Conservation (phyloP, 2,329 filamentous ascomycete species). For the Exophiala viscosa region DNA sequence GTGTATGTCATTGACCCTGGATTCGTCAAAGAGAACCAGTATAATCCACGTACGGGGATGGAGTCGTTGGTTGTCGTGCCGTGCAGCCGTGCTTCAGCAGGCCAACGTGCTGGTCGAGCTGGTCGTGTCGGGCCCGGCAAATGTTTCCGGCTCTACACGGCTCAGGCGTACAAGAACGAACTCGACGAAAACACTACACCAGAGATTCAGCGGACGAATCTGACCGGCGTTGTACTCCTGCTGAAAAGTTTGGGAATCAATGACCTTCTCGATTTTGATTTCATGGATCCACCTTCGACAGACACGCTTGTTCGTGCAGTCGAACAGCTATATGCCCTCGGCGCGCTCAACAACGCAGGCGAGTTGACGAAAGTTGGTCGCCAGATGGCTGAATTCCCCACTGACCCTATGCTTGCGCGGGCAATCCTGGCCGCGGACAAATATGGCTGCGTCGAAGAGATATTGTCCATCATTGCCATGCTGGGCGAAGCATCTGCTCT, state of each 20-base stretch:
- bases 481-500: slow-evolving; percentile 81
- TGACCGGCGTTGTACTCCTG: slow-evolving; percentile 89
- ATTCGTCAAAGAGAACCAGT: slow-evolving; percentile 92
- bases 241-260: slow-evolving; percentile 93
- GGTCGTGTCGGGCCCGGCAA: slow-evolving; percentile 90
- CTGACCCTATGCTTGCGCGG: slow-evolving; percentile 86
- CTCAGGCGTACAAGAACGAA: slow-evolving; percentile 91
- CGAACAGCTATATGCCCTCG: slow-evolving; percentile 86
- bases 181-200: slow-evolving; percentile 88
- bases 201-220: slow-evolving; percentile 88
- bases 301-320: slow-evolving; percentile 85
- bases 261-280: slow-evolving; percentile 93
- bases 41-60: slow-evolving; percentile 88
- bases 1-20: slow-evolving; percentile 94
- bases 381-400: slow-evolving; percentile 93
- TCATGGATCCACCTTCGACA: slow-evolving; percentile 90
- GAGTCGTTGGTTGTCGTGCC: slow-evolving; percentile 86
- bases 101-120: slow-evolving; percentile 87
- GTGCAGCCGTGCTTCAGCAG: slow-evolving; percentile 85
- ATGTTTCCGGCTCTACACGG: slow-evolving; percentile 90
- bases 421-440: slow-evolving; percentile 83
- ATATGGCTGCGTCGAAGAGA: slow-evolving; percentile 88
- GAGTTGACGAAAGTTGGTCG: slow-evolving; percentile 86
- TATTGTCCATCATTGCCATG: slow-evolving; percentile 92
- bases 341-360: slow-evolving; percentile 82